These are phyloP conservation scores for Leucaena leucocephala DNA, from an alignment of 306 rosid genomes.

Conservation along the genomic window DNA sequence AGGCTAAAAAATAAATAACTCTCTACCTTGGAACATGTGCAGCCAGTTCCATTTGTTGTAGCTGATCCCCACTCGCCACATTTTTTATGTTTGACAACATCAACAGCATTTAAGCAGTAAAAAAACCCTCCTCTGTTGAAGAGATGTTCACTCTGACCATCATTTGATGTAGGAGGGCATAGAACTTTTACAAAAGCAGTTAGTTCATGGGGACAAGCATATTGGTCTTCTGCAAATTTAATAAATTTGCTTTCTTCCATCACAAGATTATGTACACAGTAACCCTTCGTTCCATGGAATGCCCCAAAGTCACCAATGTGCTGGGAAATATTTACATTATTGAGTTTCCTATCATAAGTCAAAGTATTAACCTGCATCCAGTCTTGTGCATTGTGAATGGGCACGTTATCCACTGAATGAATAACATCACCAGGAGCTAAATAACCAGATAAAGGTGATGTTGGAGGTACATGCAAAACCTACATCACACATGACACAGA, in stretches of 20 bases:
- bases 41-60: constrained; percentile 40
- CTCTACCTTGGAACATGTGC: constrained; percentile 64
- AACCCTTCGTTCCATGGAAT: constrained; percentile 61
- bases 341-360: constrained; percentile 47
- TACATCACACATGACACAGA: constrained; percentile 42
- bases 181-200: constrained; percentile 53
- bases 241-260: constrained; percentile 55
- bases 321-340: constrained; percentile 40
- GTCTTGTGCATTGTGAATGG: constrained; percentile 57
- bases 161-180: constrained; percentile 43
- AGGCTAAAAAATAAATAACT: constrained; percentile 20
- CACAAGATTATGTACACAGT: constrained; percentile 65
- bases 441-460: constrained; percentile 72
- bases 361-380: constrained; percentile 65
- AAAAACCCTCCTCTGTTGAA: constrained; percentile 38
- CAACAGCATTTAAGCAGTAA: constrained; percentile 71
- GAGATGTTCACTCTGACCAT: constrained; percentile 38
- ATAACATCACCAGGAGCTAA: constrained; percentile 73
- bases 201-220: constrained; percentile 57
- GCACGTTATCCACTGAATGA: constrained; percentile 64
- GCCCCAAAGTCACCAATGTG: constrained; percentile 34
- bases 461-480: constrained; percentile 68
- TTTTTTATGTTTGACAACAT: constrained; percentile 59
- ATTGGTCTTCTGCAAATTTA: constrained; percentile 39
- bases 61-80: constrained; percentile 66